Conservation (phyloP, 129 eudicot species). For the Flaveria sonorensis region DNA sequence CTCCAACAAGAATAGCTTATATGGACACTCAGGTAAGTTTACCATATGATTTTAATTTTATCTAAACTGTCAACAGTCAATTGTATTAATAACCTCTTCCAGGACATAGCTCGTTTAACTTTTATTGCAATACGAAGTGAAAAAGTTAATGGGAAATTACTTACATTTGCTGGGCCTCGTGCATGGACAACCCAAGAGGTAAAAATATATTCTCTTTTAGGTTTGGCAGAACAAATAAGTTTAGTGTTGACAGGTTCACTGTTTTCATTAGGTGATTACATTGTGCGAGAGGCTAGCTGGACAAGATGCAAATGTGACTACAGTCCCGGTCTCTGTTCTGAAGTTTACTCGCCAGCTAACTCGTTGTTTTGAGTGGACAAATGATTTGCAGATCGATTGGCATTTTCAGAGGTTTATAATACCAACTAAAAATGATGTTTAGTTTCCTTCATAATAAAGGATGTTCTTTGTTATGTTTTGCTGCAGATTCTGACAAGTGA, state of each 20-base stretch:
- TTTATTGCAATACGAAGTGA: constrained; percentile 92
- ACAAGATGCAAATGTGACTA: constrained; percentile 98
- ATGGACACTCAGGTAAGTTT: constrained; percentile 91
- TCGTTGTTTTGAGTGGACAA: constrained; percentile 97
- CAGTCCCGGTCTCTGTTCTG: constrained; percentile 87
- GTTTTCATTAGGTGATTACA: constrained; percentile 66
- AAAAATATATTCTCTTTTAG: constrained; percentile 6
- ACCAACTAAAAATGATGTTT: background rate
- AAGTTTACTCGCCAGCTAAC: constrained; percentile 92
- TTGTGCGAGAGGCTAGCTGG: constrained; percentile 98
- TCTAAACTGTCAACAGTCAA: background rate
- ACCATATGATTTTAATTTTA: background rate
- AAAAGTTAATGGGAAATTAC: constrained; percentile 77
- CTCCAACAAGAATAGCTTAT: constrained; percentile 94
- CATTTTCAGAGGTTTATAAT: constrained; percentile 81
- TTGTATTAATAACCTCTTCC: constrained; percentile 26
- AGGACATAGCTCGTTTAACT: constrained; percentile 98
- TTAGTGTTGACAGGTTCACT: background rate
- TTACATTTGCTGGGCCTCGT: constrained; percentile 99
- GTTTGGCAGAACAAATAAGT: no score
- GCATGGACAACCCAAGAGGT: constrained; percentile 99
- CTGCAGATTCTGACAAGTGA: constrained; percentile 84
- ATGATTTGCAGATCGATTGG: constrained; percentile 93
- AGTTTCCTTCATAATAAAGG: background rate
- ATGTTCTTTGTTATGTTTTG: background rate